Percentiles rank a stretch among this genome's conserved stretches.
These are phyloP conservation scores for Lenwebbia sp. DNA, from an alignment of 345 rosid species.

Conservation along the genomic window DNA sequence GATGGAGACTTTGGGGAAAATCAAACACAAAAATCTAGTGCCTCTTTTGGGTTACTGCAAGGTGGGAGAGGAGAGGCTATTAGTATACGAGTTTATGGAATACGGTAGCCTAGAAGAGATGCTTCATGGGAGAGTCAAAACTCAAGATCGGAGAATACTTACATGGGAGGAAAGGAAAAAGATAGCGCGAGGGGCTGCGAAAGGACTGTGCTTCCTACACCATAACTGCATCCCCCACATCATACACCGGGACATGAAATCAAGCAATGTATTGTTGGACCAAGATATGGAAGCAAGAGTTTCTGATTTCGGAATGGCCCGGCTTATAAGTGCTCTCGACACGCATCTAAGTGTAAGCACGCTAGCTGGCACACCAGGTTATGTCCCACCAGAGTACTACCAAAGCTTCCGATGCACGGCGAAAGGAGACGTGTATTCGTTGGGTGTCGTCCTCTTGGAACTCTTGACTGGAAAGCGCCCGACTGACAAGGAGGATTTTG, in stretches of 20 bases:
- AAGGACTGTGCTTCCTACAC: slow-evolving; percentile 3
- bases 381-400: slow-evolving; percentile 4
- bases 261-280: slow-evolving; percentile 2
- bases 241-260: slow-evolving; percentile 6
- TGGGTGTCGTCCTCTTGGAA: slow-evolving; percentile 2
- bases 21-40: slow-evolving; percentile 2
- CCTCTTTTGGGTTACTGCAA: slow-evolving; percentile 1
- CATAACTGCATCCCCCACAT: slow-evolving; percentile 6
- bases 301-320: slow-evolving; percentile 3
- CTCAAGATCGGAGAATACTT: background rate
- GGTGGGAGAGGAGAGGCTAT: slow-evolving; percentile 1
- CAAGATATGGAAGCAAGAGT: background rate
- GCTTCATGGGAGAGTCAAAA: slow-evolving; percentile 3
- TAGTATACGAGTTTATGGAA: slow-evolving; percentile 1
- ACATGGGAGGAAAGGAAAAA: slow-evolving; percentile 3
- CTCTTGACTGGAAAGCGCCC: slow-evolving; percentile 4
- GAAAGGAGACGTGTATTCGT: slow-evolving; percentile 1
- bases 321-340: slow-evolving; percentile 3
- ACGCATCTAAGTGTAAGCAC: slow-evolving; percentile 3
- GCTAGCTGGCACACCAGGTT: slow-evolving; percentile 3
- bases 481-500: slow-evolving; percentile 4
- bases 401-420: slow-evolving; percentile 1
- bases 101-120: slow-evolving; percentile 2
- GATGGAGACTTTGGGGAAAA: slow-evolving; percentile 2
- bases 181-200: slow-evolving; percentile 3